Conservation (phyloP, 345 rosid species). For the Eucalyptus fibrosa region DNA sequence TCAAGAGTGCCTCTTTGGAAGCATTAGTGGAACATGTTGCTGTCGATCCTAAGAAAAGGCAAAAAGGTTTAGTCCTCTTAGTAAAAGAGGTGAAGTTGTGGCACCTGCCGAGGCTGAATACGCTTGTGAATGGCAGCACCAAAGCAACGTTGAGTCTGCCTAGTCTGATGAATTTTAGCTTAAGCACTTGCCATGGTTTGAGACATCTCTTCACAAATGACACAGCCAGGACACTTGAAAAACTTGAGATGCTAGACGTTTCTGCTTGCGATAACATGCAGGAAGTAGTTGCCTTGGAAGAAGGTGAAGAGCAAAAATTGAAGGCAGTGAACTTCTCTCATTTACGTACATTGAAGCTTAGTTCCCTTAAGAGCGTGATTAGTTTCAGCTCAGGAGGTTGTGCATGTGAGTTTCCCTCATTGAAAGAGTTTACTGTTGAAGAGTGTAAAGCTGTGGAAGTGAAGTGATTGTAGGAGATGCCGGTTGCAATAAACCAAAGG, state of each 20-base stretch:
- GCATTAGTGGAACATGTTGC: not conserved
- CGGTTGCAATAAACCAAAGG: rapidly evolving
- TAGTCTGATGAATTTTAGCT: rapidly evolving
- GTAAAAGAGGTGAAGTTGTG: not conserved
- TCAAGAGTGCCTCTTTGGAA: not conserved
- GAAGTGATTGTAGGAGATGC: not conserved
- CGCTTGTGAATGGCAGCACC: rapidly evolving
- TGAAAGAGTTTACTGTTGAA: not conserved
- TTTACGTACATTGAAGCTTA: not conserved
- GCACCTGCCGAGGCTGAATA: not conserved
- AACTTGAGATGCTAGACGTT: not conserved
- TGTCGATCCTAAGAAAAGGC: rapidly evolving
- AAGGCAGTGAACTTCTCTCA: rapidly evolving
- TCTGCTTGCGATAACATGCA: not conserved
- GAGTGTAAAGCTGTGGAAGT: not conserved
- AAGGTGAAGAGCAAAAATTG: not conserved
- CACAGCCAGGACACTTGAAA: not conserved
- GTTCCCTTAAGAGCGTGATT: not conserved
- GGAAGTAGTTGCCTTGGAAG: rapidly evolving
- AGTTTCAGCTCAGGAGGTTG: not conserved
- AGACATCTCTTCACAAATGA: not conserved
- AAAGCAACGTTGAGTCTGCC: not conserved
- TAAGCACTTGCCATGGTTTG: rapidly evolving
- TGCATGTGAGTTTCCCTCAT: rapidly evolving
- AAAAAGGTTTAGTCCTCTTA: rapidly evolving